Base-by-base conservation (phyloP, 495 filamentous ascomycete species). In the Rhizodiscina lignyota region DNA sequence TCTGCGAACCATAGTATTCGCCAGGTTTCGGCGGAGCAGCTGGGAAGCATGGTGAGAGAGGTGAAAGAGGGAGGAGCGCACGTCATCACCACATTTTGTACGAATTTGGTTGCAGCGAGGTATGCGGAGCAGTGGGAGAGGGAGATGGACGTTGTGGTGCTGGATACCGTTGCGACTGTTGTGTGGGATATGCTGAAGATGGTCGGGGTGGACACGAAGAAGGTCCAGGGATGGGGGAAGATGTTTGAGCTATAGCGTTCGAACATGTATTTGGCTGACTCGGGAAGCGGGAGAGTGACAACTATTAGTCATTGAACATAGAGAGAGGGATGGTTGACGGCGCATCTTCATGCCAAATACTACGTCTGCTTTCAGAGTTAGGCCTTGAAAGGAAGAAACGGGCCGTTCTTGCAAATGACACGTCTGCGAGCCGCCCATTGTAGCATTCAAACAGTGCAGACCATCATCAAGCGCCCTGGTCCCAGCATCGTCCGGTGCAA, bases 151-250 rank as follows among this genome's bases (percentile, higher is more conserved):
- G 34, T 49, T 13, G 36, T 36, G n/a, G 38, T 49, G 3, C 41
- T 54, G 20, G 48, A 54, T 35, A 51, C 45, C 2, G 48, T 54
- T 3, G 41, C 51, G 4, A 54, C 51, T 5, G 45, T 54, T 3
- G 21, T 51, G 8, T 50, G 44, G 45, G 45, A 50, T 39, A 50
- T 50, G 40, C 36, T 49, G 16, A 37, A 27, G 27, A 38, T 33
- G 23, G 43, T 39, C 33, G 44, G 41, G 1, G 35, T 53, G 13
- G 39, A 45, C 30, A 37, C 36, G 4, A 37, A 27, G 8, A 22
- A 30, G 11, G 21, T 50, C 3, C 20, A 35, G 15, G 44, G 47
- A 2, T 48, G 47, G 47, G 47, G 44, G 10, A 36, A 32, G 30
- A 47, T 52, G 2, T 49, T 52, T 26, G 28, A 36, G 21, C 18